Base-by-base conservation (phyloP, 371 early-diverging fungal genomes). In the Haplosporangium sp. region DNA sequence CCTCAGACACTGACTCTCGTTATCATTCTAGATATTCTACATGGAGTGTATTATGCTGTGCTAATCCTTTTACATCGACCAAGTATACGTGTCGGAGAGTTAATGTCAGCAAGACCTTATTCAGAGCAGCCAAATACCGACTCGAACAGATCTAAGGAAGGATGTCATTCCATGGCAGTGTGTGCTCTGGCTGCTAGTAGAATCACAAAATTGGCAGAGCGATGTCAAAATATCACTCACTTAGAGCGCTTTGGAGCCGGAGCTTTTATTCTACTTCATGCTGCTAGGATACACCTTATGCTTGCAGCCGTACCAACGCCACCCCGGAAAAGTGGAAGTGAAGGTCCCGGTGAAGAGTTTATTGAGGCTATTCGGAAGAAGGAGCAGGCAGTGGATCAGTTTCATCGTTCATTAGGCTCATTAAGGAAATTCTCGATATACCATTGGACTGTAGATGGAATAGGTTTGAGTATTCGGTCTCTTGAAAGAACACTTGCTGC, bases 191-290 rank as follows among this genome's bases (percentile, higher is more conserved):
- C 57, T 27, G 65, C 65, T 11, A 38, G 65, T 8, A 55, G 65
- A 45, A 65, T 65, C 45, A 65, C 65, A 8, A 65, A 35, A 15
- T 20, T 65, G 47, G 40, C 65, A 57, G 56, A 57, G 20, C 27
- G 52, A 3, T 65, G 58, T 57, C 45, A 57, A 15, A 65, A 65
- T 37, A 5, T 65, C 13, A 65, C 57, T 3, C 47, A 55, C 38
- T 17, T 65, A 11, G 65, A 65, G 45, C 65, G 52, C 27, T 65
- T 65, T 57, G 65, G 65, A 57, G 44, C 42, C 34, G 57, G 65
- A 15, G 65, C 65, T 0, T 65, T 42, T 37, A 65, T 55, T 34
- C 45, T 65, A 13, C 58, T 65, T 17, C 56, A 65, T 10, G 57
- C 65, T 20, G 65, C 65, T 1, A 42, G 65, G 3, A 45, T 65